These are phyloP conservation scores for Penicillium sp. DNA, from an alignment of 2,329 filamentous ascomycete genomes.

Conservation along the genomic window DNA sequence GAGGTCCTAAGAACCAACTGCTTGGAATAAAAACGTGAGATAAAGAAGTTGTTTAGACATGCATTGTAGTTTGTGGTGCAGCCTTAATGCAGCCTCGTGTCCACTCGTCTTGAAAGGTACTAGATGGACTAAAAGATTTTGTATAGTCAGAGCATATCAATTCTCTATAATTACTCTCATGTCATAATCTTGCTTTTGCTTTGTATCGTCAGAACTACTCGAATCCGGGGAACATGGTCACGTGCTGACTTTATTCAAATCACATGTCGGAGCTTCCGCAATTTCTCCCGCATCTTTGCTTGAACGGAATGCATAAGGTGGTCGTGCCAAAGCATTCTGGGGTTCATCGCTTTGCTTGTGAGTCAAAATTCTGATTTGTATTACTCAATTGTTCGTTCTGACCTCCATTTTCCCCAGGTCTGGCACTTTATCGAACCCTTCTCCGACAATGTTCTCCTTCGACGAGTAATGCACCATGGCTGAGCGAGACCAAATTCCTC, in stretches of 20 bases:
- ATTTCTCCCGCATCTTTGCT: constrained; percentile 2
- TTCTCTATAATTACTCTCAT: not conserved
- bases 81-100: not conserved
- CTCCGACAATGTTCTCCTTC: constrained; percentile 42
- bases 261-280: constrained; percentile 7
- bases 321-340: constrained; percentile 17
- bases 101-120: too few relatives aligned
- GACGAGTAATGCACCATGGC: constrained; percentile 22
- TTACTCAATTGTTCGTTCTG: not conserved
- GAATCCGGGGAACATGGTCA: not conserved
- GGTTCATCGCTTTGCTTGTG: constrained; percentile 48
- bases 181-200: not conserved
- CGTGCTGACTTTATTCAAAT: not conserved
- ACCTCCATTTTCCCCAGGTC: constrained; percentile 28
- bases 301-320: constrained; percentile 36
- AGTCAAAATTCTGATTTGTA: constrained; percentile 11
- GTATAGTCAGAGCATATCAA: not conserved
- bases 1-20: too few relatives aligned
- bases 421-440: constrained; percentile 48
- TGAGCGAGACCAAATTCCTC: constrained; percentile 26
- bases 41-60: too few relatives aligned
- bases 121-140: not conserved
- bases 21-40: too few relatives aligned
- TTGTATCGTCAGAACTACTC: constrained; percentile 9
- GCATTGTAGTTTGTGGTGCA: not conserved